These are phyloP conservation scores for Annulohypoxylon truncatum DNA, from an alignment of 2,329 filamentous ascomycete genomes.

Conservation along the genomic window DNA sequence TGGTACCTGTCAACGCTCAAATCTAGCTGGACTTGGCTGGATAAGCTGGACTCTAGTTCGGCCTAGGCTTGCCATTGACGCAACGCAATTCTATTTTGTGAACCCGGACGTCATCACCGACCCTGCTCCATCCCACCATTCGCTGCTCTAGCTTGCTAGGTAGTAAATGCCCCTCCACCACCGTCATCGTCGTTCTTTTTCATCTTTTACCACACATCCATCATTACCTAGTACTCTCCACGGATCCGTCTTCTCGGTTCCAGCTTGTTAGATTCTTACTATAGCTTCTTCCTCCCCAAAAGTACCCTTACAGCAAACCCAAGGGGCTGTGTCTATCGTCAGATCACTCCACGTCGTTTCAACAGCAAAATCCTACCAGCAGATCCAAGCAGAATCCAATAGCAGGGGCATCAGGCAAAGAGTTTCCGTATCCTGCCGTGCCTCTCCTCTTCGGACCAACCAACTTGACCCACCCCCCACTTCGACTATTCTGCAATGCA, in stretches of 20 bases:
- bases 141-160: background rate
- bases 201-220: constrained; percentile 22
- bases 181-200: constrained; percentile 34
- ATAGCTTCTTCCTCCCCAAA: background rate
- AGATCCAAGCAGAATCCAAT: constrained; percentile 19
- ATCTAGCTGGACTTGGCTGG: constrained; percentile 1
- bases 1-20: constrained; percentile 24
- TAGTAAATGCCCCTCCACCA: constrained; percentile 27
- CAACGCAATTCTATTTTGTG: constrained; percentile 40
- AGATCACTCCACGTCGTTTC: constrained; percentile 26
- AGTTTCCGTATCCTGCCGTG: constrained; percentile 25
- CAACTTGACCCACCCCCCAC: constrained; percentile 24
- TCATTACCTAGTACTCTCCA: background rate
- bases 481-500: constrained; percentile 35
- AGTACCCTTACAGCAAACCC: constrained; percentile 14
- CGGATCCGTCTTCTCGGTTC: constrained; percentile 9
- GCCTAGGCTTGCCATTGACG: constrained; percentile 35
- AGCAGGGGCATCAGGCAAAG: constrained; percentile 7
- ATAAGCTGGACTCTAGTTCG: constrained; percentile 11
- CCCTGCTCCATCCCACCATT: constrained; percentile 24
- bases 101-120: constrained; percentile 40
- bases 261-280: background rate
- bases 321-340: constrained; percentile 19
- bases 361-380: constrained; percentile 2
- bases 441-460: constrained; percentile 15